Conservation (phyloP, 75 land plant species). For the Pinus taeda region DNA sequence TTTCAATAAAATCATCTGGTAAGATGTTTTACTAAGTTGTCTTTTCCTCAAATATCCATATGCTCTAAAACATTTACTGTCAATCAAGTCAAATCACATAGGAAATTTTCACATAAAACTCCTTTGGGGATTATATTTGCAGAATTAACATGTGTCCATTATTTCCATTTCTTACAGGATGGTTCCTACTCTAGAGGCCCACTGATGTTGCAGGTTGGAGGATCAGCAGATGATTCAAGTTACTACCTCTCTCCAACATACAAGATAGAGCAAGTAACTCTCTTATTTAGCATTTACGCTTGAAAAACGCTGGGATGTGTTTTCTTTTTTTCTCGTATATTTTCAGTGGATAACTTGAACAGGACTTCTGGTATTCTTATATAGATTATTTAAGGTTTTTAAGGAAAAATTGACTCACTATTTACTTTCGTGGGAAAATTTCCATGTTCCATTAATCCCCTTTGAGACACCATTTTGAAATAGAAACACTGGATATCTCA, state of each 20-base stretch:
- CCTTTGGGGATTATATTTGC: background rate
- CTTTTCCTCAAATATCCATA: background rate
- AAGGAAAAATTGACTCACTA: background rate
- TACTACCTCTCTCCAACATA: slow-evolving; percentile 75
- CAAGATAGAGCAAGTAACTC: slow-evolving; percentile 90
- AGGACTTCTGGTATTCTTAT: background rate
- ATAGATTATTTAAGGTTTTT: background rate
- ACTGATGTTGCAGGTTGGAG: slow-evolving; percentile 60
- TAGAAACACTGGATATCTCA: background rate
- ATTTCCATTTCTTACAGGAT: slow-evolving; percentile 58
- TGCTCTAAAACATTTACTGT: background rate
- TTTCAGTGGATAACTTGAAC: background rate
- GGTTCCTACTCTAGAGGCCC: slow-evolving; percentile 99
- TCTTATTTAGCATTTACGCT: background rate
- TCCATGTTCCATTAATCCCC: background rate
- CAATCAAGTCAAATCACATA: background rate
- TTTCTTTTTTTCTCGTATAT: background rate
- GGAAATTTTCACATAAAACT: background rate
- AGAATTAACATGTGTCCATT: background rate
- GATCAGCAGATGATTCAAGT: slow-evolving; percentile 33
- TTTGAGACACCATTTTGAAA: background rate
- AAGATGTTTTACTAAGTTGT: background rate
- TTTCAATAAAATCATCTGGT: background rate
- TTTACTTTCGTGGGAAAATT: background rate
- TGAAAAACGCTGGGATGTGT: background rate